Percentiles rank a stretch among this genome's conserved stretches.
Evolutionary conservation across 441 rosid species (phyloP).

Genomic region (Bruguiera hainesii): DNA sequence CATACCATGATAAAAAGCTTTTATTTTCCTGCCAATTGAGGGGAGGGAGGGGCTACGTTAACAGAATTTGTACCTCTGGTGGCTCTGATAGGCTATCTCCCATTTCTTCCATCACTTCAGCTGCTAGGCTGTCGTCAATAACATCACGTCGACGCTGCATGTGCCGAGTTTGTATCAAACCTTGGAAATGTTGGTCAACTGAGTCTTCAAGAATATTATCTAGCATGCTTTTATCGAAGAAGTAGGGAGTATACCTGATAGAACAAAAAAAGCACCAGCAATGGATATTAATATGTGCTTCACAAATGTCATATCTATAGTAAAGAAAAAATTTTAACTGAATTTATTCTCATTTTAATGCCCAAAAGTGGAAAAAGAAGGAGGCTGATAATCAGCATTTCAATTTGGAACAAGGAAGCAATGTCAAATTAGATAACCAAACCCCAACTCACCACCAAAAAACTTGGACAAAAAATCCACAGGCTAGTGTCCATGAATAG

Average conservation of each 20-base stretch:
- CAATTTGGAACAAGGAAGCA: background rate
- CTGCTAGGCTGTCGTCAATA: conserved; percentile 66
- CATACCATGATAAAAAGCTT: background rate
- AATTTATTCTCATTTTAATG: background rate
- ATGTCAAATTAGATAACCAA: background rate
- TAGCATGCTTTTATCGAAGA: conserved; percentile 86
- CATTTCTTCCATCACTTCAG: conserved; percentile 89
- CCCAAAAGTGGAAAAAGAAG: background rate
- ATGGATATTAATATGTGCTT: background rate
- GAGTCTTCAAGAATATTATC: conserved; percentile 96
- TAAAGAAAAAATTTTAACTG: too few relatives aligned
- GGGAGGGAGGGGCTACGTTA: background rate
- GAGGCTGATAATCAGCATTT: background rate
- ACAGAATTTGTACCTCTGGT: conserved; percentile 61
- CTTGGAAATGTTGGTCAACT: conserved; percentile 86
- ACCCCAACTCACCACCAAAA: background rate
- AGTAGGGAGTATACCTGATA: conserved; percentile 91
- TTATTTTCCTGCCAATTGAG: too few relatives aligned
- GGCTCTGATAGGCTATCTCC: conserved; percentile 87
- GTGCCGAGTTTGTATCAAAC: conserved; percentile 84
- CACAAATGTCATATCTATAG: too few relatives aligned
- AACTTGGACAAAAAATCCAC: background rate
- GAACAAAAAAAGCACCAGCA: conserved; percentile 15
- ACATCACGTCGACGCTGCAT: conserved; percentile 77
- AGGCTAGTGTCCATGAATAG: background rate